These are phyloP conservation scores for Sordariomycetes sp. DNA, from an alignment of 2,329 filamentous ascomycete species.

Conservation along the genomic window DNA sequence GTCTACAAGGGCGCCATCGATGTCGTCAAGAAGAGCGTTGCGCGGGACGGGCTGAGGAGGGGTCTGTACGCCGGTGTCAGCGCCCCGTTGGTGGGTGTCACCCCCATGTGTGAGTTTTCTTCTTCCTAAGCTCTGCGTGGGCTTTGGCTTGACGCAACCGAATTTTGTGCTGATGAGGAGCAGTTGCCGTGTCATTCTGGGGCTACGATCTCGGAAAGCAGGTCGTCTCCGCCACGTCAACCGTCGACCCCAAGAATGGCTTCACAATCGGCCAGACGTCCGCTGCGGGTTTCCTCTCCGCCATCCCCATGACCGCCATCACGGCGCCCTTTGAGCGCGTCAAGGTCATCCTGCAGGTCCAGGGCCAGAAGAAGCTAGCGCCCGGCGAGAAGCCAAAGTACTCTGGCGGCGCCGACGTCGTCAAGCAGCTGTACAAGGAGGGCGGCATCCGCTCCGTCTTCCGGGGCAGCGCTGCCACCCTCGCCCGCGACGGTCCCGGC, in stretches of 20 bases:
- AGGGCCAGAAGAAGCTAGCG: constrained; percentile 81
- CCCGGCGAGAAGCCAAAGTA: constrained; percentile 93
- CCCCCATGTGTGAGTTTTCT: constrained; percentile 83
- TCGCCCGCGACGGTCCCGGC: constrained; percentile 88
- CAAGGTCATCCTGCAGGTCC: constrained; percentile 96
- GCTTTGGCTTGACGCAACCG: neutral
- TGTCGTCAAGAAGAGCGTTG: constrained; percentile 81
- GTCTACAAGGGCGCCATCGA: constrained; percentile 87
- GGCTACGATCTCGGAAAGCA: constrained; percentile 94
- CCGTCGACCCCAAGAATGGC: constrained; percentile 56
- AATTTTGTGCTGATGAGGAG: neutral
- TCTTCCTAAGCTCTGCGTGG: no score
- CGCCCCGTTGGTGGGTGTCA: constrained; percentile 89
- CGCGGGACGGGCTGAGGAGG: constrained; percentile 69
- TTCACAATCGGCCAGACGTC: constrained; percentile 83
- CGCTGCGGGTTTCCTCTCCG: constrained; percentile 92
- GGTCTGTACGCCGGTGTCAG: constrained; percentile 96
- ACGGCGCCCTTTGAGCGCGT: constrained; percentile 99
- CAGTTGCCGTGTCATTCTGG: constrained; percentile 66
- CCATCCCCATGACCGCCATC: constrained; percentile 94
- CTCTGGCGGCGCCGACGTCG: constrained; percentile 78
- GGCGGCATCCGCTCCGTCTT: constrained; percentile 89
- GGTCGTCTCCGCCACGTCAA: constrained; percentile 62
- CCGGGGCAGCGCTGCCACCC: constrained; percentile 80
- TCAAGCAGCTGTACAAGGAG: constrained; percentile 84